A percentile compares a stretch with the other conserved stretches of the same genome.
Evolutionary conservation across 192 early-diverging fungal species (phyloP).

Genomic region (Podochytrium sp.): DNA sequence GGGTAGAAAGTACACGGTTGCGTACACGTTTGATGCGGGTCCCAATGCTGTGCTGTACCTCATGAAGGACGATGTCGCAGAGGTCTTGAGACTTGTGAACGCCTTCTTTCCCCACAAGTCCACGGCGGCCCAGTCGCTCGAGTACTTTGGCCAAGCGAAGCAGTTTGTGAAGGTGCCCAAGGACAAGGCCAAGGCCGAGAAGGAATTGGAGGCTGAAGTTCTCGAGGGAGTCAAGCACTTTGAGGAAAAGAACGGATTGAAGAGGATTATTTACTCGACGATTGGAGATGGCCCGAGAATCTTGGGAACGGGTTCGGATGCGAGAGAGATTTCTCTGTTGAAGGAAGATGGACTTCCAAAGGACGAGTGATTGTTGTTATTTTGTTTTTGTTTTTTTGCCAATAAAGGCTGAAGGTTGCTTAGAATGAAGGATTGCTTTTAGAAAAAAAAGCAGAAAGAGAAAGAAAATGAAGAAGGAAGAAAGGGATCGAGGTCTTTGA

Average conservation of each 20-base stretch:
- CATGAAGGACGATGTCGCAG: constrained; percentile 75
- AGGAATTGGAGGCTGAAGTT: constrained; percentile 43
- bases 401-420: too few relatives aligned
- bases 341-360: constrained; percentile 68
- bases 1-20: constrained; percentile 69
- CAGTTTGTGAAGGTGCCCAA: constrained; percentile 31
- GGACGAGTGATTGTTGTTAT: not conserved
- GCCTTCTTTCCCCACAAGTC: constrained; percentile 76
- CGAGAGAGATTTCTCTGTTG: constrained; percentile 56
- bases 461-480: too few relatives aligned
- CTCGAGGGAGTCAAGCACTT: constrained; percentile 59
- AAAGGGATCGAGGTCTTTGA: too few relatives aligned
- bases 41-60: constrained; percentile 98
- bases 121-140: constrained; percentile 10
- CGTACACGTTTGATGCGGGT: constrained; percentile 99
- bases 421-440: too few relatives aligned
- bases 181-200: not conserved
- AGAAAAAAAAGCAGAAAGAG: too few relatives aligned
- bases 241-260: constrained; percentile 64
- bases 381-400: too few relatives aligned
- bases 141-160: constrained; percentile 52
- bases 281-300: constrained; percentile 94
- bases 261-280: constrained; percentile 87
- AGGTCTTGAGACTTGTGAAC: constrained; percentile 83
- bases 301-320: constrained; percentile 44